Evolutionary conservation across 805 yeast species (phyloP), one percentile per base, ranked within the genome.

Genomic region (Suhomyces prunicola): DNA sequence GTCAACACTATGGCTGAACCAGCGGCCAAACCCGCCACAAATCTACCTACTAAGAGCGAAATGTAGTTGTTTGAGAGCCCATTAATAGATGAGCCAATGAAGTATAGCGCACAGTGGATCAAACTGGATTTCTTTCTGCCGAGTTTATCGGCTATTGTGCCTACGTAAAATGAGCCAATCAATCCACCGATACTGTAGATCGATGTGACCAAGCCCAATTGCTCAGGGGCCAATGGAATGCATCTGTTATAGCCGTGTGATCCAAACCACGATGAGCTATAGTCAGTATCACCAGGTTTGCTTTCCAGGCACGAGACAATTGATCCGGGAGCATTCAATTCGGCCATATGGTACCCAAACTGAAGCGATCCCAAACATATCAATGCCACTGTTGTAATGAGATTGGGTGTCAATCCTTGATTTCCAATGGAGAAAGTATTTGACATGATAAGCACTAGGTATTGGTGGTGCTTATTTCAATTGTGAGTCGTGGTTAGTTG

Each of bases 311-410:
- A 90, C 9, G 88, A 79, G 47, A 90, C 75, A 31, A 82, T 80
- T 12, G 80, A 78, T 53, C 87, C 88, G 0, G 97, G 97, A 6
- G 97, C 96, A 70, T 93, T 93, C 66, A 93, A 77, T 67, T 92
- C 97, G 1, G 97, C 87, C 87, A 93, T 86, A 67, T 94, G 98
- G 67, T 88, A 90, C 1, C 99, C 99, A 68, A 87, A 94, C 68
- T 91, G 97, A 10, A 92, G 74, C 2, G 96, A 83, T 2, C 92
- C 91, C 23, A 90, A 63, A 59, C 96, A 88, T 5, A 86, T 83
- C 10, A 88, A 82, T 0, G 78, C 63, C 1, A 82, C 81, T 2
- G 84, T 69, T 8, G 69, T 51, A 1, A 83, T 52, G 47, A 86
- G 69, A 33, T 64, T 59, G 13, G 57, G 22, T 0, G 81, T 71